phyloP scores from a whole-genome alignment of 352 stramenopile species.

The Phytopythium litorale region DNA sequence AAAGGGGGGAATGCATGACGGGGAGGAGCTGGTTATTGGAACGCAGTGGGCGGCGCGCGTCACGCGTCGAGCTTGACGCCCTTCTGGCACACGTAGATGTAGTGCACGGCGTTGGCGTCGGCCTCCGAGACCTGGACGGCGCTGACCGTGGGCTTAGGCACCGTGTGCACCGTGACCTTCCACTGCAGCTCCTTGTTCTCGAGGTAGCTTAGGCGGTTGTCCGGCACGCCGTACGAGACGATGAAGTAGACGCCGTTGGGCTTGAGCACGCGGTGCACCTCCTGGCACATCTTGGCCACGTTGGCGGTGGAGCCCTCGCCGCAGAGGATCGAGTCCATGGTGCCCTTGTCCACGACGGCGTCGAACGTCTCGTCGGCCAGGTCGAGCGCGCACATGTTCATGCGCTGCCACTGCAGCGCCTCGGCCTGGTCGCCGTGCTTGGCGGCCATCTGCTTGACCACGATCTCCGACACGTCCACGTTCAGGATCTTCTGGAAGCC shows the following conservation, averaged over 20 bases:
- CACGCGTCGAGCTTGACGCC: constrained; percentile 41
- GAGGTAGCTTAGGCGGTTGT: constrained; percentile 95
- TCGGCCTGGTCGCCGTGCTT: constrained; percentile 91
- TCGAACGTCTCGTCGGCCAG: constrained; percentile 95
- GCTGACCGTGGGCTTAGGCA: constrained; percentile 95
- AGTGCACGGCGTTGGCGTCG: constrained; percentile 94
- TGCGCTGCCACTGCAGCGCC: constrained; percentile 92
- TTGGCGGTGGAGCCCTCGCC: constrained; percentile 94
- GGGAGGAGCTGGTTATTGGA: not conserved
- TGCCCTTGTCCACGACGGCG: constrained; percentile 94
- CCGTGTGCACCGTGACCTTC: constrained; percentile 94
- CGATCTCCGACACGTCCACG: constrained; percentile 94
- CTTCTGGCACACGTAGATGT: constrained; percentile 96
- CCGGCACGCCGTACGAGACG: constrained; percentile 94
- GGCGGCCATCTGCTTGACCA: constrained; percentile 93
- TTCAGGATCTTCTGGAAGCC: constrained; percentile 94
- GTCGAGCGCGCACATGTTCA: constrained; percentile 93
- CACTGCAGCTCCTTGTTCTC: constrained; percentile 95
- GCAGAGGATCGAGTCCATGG: constrained; percentile 94
- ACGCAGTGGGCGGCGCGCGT: not conserved
- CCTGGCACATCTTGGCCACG: constrained; percentile 94
- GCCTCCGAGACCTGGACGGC: constrained; percentile 90
- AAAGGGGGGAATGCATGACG: not conserved
- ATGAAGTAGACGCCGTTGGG: constrained; percentile 94
- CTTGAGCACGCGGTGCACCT: constrained; percentile 94